Base-by-base conservation (phyloP, 2,329 filamentous ascomycete species). In the Dichotomopilus funicola region DNA sequence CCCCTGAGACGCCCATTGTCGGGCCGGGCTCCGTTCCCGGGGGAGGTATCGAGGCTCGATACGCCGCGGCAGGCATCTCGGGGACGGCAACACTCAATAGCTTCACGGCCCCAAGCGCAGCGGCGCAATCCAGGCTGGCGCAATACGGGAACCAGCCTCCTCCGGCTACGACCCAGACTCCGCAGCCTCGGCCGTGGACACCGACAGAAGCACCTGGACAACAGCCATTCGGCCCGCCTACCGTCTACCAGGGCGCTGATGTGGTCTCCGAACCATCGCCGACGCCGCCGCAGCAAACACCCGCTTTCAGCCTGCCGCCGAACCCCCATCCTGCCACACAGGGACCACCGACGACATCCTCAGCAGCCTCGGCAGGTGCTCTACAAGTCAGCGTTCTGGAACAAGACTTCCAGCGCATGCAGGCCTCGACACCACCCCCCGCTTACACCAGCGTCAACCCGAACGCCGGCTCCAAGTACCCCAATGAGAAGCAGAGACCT, bases 201-300 rank as follows among this genome's bases (percentile, higher is more conserved):
- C 94, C 94, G 0, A 97, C 94, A 3, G 94, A 99, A 69, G 80
- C 85, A 55, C 91, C 91, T 1, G 91, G 90, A 36, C 86, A 86
- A 59, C 87, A 91, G 51, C 89, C 90, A 5, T 90, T 96, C 73
- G 91, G 91, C 0, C 91, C 91, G 35, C 91, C 92, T 0, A 91
- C 88, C 0, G 87, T 95, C 1, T 97, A 96, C 64, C 92, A 96
- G 72, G 94, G 94, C 6, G 81, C 83, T 51, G 86, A 86, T 61
- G 85, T 88, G 59, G 83, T 91, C 5, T 71, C 78, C 36, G 78
- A 71, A 47, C 76, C 64, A 81, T 86, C 72, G 79, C 88, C 68
- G 81, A 87, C 72, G 79, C 88, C 68, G n/a, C 61, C 64, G 54
- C 72, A 70, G 46, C 74, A 72, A 56, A 68, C 73, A 53, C 68